phyloP scores from a whole-genome alignment of 2,329 filamentous ascomycete species.

The Knoxdaviesia capensis region DNA sequence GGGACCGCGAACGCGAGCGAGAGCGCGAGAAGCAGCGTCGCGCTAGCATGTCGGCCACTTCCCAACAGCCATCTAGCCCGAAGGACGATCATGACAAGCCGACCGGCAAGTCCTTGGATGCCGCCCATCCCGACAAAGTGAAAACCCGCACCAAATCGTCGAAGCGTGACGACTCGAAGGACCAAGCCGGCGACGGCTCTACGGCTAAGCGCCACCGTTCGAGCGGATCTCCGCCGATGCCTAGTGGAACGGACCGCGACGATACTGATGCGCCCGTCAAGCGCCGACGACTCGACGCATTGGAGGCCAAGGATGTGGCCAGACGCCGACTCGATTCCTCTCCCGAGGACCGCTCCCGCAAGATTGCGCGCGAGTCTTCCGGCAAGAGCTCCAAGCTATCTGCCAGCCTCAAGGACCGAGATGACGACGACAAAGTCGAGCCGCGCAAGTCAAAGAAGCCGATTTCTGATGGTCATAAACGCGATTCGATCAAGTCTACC shows the following conservation, averaged over 20 bases:
- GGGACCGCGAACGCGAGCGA: too few relatives aligned
- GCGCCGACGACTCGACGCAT: conserved; percentile 33
- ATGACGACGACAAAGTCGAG: conserved; percentile 20
- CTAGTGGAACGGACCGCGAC: conserved; percentile 32
- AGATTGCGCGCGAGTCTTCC: conserved; percentile 19
- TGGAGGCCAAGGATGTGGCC: conserved; percentile 26
- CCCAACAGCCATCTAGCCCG: conserved; percentile 30
- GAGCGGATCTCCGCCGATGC: conserved; percentile 35
- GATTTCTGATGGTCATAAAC: conserved; percentile 17
- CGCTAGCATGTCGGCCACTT: conserved; percentile 25
- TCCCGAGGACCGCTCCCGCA: conserved; percentile 22
- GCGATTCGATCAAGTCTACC: conserved; percentile 19
- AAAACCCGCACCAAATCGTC: conserved; percentile 39
- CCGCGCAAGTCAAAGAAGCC: conserved; percentile 11
- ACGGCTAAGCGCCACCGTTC: conserved; percentile 36
- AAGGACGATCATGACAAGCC: conserved; percentile 28
- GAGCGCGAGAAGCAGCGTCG: conserved; percentile 35
- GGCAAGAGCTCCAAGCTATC: conserved; percentile 11
- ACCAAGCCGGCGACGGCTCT: conserved; percentile 25
- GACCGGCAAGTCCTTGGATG: conserved; percentile 23
- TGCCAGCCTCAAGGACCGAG: conserved; percentile 7
- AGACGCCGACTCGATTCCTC: conserved; percentile 21
- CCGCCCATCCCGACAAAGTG: conserved; percentile 19
- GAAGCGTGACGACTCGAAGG: conserved; percentile 39
- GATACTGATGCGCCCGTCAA: conserved; percentile 36